Evolutionary conservation across 192 early-diverging fungal genomes (phyloP).

Genomic region (Backusella psychrophila): DNA sequence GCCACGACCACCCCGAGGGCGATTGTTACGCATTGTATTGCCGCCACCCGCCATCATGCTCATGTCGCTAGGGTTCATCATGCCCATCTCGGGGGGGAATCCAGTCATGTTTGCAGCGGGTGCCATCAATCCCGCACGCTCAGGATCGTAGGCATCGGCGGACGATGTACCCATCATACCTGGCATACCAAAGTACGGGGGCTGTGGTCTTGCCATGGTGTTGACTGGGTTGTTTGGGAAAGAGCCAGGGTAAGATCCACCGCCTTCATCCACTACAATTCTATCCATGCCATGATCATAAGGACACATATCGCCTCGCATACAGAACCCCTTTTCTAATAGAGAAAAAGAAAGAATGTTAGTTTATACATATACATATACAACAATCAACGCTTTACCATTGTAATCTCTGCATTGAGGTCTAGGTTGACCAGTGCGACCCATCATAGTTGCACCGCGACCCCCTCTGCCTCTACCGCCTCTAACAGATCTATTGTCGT

Average conservation of each 20-base stretch:
- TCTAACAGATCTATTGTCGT: constrained; percentile 27
- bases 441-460: constrained; percentile 35
- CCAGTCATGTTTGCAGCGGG: background rate
- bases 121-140: constrained; percentile 37
- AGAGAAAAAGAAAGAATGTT: background rate
- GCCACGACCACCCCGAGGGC: constrained; percentile 33
- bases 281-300: constrained; percentile 74
- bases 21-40: background rate
- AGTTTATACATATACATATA: background rate
- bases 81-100: constrained; percentile 2
- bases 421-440: constrained; percentile 40
- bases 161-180: background rate
- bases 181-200: constrained; percentile 40
- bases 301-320: constrained; percentile 77
- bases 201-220: constrained; percentile 33
- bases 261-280: constrained; percentile 63
- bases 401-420: constrained; percentile 73
- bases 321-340: constrained; percentile 75
- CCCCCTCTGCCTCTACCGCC: constrained; percentile 37
- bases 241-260: constrained; percentile 29
- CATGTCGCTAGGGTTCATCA: constrained; percentile 2
- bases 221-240: constrained; percentile 35
- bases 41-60: background rate
- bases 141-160: constrained; percentile 56
- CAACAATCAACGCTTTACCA: constrained; percentile 41